Evolutionary conservation across 495 filamentous ascomycete genomes (phyloP).

Genomic region (Staphylotrichum longicolle): DNA sequence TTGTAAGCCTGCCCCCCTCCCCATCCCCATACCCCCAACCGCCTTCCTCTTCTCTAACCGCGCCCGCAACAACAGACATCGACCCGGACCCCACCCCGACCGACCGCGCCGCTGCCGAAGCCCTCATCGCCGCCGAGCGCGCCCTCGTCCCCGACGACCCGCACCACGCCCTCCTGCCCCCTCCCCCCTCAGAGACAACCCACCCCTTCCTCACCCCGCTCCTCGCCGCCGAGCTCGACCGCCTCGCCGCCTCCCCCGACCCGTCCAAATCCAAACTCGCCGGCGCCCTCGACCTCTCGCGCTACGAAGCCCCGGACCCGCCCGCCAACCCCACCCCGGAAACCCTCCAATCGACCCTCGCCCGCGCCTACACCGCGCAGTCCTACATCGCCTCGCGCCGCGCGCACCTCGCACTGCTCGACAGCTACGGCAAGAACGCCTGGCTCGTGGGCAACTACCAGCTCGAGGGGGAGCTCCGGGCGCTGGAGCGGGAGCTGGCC

Average conservation of each 20-base stretch:
- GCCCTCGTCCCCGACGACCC: constrained; percentile 41
- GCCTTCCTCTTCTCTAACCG: constrained; percentile 17
- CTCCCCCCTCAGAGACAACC: constrained; percentile 24
- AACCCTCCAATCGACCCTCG: constrained; percentile 24
- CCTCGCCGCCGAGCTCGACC: constrained; percentile 59
- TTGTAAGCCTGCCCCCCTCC: constrained; percentile 51
- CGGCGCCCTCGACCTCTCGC: constrained; percentile 67
- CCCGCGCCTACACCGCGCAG: constrained; percentile 60
- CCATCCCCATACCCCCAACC: constrained; percentile 5
- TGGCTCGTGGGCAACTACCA: constrained; percentile 85
- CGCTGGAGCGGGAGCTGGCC: constrained; percentile 75
- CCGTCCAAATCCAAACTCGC: constrained; percentile 42
- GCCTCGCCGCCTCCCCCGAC: constrained; percentile 23
- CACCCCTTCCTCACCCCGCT: constrained; percentile 54
- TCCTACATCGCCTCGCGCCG: constrained; percentile 64
- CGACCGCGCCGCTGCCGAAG: constrained; percentile 56
- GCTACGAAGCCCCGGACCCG: constrained; percentile 66
- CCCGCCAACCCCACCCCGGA: constrained; percentile 20
- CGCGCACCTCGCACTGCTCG: constrained; percentile 70
- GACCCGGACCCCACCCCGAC: constrained; percentile 62
- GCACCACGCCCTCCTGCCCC: constrained; percentile 44
- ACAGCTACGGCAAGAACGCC: constrained; percentile 79
- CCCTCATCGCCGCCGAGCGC: constrained; percentile 66
- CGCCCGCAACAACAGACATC: constrained; percentile 55
- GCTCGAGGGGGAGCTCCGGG: constrained; percentile 66